Evolutionary conservation across 495 filamentous ascomycete genomes (phyloP).

Genomic region (Tuber magnatum): DNA sequence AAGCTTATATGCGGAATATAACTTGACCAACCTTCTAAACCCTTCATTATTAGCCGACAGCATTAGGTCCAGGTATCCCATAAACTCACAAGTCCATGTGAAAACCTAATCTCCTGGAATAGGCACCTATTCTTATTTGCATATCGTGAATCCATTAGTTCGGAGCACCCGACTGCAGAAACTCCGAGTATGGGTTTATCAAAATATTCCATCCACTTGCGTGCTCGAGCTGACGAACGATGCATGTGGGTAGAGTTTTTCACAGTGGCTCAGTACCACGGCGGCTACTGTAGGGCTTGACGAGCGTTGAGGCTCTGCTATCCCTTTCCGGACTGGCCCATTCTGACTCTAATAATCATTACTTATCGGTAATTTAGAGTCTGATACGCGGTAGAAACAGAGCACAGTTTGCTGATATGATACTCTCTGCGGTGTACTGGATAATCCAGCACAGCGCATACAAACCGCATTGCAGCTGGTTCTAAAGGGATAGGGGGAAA

Average conservation of each 20-base stretch:
- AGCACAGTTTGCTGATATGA: background rate
- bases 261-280: background rate
- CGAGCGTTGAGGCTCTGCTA: background rate
- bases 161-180: background rate
- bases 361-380: background rate
- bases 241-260: background rate
- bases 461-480: background rate
- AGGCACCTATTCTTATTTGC: background rate
- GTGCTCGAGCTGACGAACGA: background rate
- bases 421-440: background rate
- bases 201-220: background rate
- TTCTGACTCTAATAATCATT: background rate
- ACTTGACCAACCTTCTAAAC: background rate
- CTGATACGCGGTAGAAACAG: background rate
- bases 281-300: constrained; percentile 1
- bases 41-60: background rate
- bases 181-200: background rate
- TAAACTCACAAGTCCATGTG: background rate
- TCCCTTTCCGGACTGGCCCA: background rate
- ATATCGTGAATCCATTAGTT: background rate
- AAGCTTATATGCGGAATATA: background rate
- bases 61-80: background rate
- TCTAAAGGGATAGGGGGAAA: background rate
- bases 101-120: background rate
- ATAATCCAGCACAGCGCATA: background rate